Base-by-base conservation (phyloP, 371 early-diverging fungal genomes). In the Dipsacomyces acuminosporus region DNA sequence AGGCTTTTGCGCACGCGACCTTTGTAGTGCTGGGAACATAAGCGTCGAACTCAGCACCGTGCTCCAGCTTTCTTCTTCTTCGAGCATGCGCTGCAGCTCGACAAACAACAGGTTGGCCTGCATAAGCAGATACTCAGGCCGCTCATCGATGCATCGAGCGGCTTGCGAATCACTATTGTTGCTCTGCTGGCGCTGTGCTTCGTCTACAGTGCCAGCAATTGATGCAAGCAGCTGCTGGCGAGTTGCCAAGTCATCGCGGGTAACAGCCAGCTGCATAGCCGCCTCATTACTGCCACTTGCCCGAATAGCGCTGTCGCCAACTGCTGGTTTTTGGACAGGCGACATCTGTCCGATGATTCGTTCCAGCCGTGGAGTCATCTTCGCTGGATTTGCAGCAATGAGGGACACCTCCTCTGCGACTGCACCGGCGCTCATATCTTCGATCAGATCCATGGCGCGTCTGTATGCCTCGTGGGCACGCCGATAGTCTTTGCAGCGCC, bases 91-190 rank as follows among this genome's bases (percentile, higher is more conserved):
- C 34, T 57, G 53, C 36, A 66, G 40, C 43, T 62, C 58, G 18
- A 38, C 45, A 46, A 61, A 66, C 0, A 41, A 45, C 3, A 66
- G 54, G 6, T 49, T 54, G 13, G 57, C 57, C 14, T 33, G 57
- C 62, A 66, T 51, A 11, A 66, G 30, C 30, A 54, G 20, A 9
- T 66, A 50, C 7, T 56, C 54, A 1, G 67, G 57, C 21, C 34
- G 54, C 45, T 66, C 45, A 22, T 66, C 66, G 4, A 65, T 25
- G 21, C 51, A 48, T 11, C 65, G 60, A 13, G 19, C 38, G 3
- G 7, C 45, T 14, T 20, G 1, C 0, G 9, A 22, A 0, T 26
- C 46, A 3, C 1, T 21, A 21, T 7, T 24, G 1, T 26, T 13
- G 17, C 11, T 4, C 8, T 15, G 33, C 8, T 15, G 33, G 5